These are phyloP conservation scores for Yarrowia osloensis DNA, from an alignment of 805 yeast genomes.

Conservation along the genomic window DNA sequence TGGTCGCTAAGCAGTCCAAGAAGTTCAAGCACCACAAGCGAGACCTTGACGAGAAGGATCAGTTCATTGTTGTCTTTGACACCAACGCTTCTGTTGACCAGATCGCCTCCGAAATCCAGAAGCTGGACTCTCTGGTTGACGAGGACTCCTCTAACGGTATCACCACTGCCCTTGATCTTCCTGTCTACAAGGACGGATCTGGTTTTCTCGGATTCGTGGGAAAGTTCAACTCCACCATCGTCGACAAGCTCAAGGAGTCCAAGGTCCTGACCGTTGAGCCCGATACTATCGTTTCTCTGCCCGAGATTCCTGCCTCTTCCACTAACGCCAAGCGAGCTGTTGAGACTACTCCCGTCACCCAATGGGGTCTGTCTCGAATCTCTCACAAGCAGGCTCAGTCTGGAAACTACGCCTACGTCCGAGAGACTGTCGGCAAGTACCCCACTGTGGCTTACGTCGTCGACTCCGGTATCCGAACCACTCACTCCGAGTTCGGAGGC, in stretches of 20 bases:
- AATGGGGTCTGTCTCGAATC: conserved; percentile 92
- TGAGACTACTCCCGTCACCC: conserved; percentile 71
- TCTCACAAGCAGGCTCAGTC: conserved; percentile 45
- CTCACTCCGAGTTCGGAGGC: conserved; percentile 76
- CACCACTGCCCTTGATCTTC: background rate
- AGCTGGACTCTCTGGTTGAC: conserved; percentile 15
- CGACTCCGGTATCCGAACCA: conserved; percentile 82
- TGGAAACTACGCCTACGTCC: conserved; percentile 7
- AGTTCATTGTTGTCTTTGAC: conserved; percentile 15
- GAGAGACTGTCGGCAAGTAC: conserved; percentile 33
- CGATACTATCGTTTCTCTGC: conserved; percentile 59
- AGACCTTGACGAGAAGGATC: conserved; percentile 7
- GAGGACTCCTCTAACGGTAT: conserved; percentile 18
- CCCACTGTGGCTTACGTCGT: conserved; percentile 72
- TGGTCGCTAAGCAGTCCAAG: conserved; percentile 12
- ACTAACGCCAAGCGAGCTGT: conserved; percentile 39
- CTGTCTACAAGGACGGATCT: background rate
- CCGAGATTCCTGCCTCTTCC: background rate
- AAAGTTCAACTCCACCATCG: conserved; percentile 26
- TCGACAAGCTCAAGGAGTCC: conserved; percentile 13
- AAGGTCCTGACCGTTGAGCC: conserved; percentile 52
- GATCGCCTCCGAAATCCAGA: conserved; percentile 3
- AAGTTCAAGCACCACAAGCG: conserved; percentile 24
- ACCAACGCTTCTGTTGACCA: background rate
- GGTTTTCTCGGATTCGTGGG: conserved; percentile 18